phyloP scores from a whole-genome alignment of 2,329 filamentous ascomycete species.

The Scedosporium aurantiacum region DNA sequence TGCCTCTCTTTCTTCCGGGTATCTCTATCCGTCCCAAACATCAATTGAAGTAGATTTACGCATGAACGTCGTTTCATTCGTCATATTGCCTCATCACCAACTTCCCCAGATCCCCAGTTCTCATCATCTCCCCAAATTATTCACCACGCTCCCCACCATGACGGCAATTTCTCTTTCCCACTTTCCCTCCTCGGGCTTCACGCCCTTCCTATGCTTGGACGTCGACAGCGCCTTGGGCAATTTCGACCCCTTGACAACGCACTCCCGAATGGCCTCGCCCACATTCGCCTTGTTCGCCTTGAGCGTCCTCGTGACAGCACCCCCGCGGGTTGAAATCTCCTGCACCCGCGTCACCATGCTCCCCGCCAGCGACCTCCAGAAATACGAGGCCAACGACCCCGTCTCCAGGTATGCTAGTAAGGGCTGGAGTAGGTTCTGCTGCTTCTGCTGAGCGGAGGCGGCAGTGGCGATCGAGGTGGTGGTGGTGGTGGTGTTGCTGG shows the following conservation, averaged over 20 bases:
- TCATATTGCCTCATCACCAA: too few relatives aligned
- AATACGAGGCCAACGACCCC: constrained; percentile 75
- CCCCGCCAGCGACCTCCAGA: constrained; percentile 82
- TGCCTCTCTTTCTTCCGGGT: too few relatives aligned
- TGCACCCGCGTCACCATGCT: constrained; percentile 66
- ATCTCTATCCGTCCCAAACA: too few relatives aligned
- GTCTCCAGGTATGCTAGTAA: constrained; percentile 75
- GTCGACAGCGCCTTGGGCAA: constrained; percentile 43
- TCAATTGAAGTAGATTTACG: too few relatives aligned
- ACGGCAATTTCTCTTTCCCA: constrained; percentile 93
- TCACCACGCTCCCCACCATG: constrained; percentile 78
- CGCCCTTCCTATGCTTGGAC: constrained; percentile 11
- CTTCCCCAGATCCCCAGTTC: neutral
- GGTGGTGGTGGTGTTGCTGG: constrained; percentile 6
- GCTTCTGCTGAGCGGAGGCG: constrained; percentile 19
- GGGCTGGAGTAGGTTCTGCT: constrained; percentile 53
- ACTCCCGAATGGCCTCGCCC: constrained; percentile 67
- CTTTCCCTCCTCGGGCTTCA: constrained; percentile 33
- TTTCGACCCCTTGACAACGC: constrained; percentile 68
- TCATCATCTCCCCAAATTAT: constrained; percentile 35
- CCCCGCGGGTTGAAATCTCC: constrained; percentile 74
- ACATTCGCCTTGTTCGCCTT: constrained; percentile 64
- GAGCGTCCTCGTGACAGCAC: constrained; percentile 72
- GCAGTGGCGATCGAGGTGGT: constrained; percentile 4
- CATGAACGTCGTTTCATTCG: too few relatives aligned